Evolutionary conservation across 2,329 filamentous ascomycete species (phyloP).

Genomic region (Talaromyces albobiverticillius): DNA sequence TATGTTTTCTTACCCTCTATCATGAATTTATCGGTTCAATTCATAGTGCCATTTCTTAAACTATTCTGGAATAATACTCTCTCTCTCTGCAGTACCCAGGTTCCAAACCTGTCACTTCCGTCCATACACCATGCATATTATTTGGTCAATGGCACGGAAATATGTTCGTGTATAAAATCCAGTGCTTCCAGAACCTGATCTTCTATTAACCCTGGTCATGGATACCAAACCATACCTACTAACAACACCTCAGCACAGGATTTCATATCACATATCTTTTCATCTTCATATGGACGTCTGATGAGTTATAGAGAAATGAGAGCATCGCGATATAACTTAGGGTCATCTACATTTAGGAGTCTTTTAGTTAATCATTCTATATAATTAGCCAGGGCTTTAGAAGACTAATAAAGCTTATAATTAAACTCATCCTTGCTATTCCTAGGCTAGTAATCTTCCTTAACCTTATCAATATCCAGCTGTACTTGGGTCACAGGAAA

Average conservation of each 20-base stretch:
- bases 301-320: slow-evolving; percentile 12
- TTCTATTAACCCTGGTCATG: neutral
- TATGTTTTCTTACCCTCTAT: no score
- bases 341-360: slow-evolving; percentile 10
- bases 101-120: no score
- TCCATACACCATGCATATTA: neutral
- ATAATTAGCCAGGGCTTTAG: neutral
- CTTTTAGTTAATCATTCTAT: neutral
- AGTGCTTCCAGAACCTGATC: slow-evolving; percentile 14
- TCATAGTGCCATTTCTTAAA: no score
- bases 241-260: neutral
- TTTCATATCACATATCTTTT: slow-evolving; percentile 44
- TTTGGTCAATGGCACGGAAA: neutral
- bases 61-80: no score
- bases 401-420: slow-evolving; percentile 43
- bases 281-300: slow-evolving; percentile 23
- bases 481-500: slow-evolving; percentile 57
- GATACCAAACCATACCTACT: neutral
- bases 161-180: slow-evolving; percentile 15
- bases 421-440: slow-evolving; percentile 50
- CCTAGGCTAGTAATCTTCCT: slow-evolving; percentile 33
- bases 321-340: slow-evolving; percentile 5
- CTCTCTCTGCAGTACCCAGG: no score
- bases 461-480: slow-evolving; percentile 38
- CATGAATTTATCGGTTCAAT: no score